These are phyloP conservation scores for Vanrija humicola DNA, from an alignment of 1,284 basidiomycete genomes.

Conservation along the genomic window DNA sequence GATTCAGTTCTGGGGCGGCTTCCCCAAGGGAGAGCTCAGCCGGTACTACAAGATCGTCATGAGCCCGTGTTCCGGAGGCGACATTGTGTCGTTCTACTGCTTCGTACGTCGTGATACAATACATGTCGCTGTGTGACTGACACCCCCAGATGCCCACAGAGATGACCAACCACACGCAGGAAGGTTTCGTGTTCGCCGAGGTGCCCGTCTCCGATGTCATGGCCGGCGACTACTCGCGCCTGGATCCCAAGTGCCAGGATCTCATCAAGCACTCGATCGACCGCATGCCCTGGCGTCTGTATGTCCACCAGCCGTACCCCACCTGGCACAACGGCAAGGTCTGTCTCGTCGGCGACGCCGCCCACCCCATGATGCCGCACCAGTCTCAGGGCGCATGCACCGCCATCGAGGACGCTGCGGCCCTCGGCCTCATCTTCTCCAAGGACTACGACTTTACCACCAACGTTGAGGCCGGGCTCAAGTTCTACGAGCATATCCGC, in stretches of 20 bases:
- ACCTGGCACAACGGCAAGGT: slow-evolving; percentile 39
- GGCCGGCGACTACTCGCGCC: slow-evolving; percentile 34
- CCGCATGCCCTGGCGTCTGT: slow-evolving; percentile 48
- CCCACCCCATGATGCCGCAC: slow-evolving; percentile 43
- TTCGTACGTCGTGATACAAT: slow-evolving; percentile 9
- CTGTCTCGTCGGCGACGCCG: slow-evolving; percentile 41
- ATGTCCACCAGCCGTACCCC: slow-evolving; percentile 44
- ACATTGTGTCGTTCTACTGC: slow-evolving; percentile 48
- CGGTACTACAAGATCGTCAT: slow-evolving; percentile 50
- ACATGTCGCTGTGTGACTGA: too few relatives aligned
- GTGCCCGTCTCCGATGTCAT: slow-evolving; percentile 42
- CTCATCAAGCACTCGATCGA: slow-evolving; percentile 44
- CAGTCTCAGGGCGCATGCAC: slow-evolving; percentile 39
- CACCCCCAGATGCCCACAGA: slow-evolving; percentile 31
- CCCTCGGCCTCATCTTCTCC: slow-evolving; percentile 37
- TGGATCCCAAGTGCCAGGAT: slow-evolving; percentile 41
- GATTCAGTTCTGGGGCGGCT: slow-evolving; percentile 50
- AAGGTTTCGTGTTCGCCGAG: slow-evolving; percentile 46
- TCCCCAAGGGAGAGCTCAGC: slow-evolving; percentile 28
- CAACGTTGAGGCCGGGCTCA: slow-evolving; percentile 36
- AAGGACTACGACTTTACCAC: slow-evolving; percentile 32
- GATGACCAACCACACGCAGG: slow-evolving; percentile 46
- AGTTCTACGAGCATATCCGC: slow-evolving; percentile 46
- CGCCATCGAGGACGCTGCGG: slow-evolving; percentile 43
- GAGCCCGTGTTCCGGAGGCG: slow-evolving; percentile 40